Evolutionary conservation across 2,329 filamentous ascomycete species (phyloP).

Genomic region (Pseudogymnoascus sp.): DNA sequence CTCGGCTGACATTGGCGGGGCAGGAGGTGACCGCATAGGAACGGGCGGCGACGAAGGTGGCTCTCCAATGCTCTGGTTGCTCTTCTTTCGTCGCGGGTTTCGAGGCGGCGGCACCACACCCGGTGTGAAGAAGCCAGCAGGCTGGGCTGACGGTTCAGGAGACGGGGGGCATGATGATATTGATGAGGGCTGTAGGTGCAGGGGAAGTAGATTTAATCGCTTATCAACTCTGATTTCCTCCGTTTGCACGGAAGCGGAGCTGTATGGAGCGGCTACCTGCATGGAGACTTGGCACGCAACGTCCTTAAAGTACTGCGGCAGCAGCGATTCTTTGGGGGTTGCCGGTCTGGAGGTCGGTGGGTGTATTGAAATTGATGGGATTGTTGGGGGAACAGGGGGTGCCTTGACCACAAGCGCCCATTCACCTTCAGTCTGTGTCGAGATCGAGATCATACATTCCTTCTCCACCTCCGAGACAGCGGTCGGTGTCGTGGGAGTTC

Average conservation of each 20-base stretch:
- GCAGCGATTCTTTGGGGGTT: slow-evolving; percentile 62
- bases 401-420: slow-evolving; percentile 19
- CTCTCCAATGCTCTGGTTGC: slow-evolving; percentile 38
- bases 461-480: slow-evolving; percentile 29
- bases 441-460: slow-evolving; percentile 40
- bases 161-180: slow-evolving; percentile 56
- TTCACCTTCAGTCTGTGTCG: slow-evolving; percentile 51
- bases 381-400: slow-evolving; percentile 39
- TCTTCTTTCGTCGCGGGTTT: slow-evolving; percentile 48
- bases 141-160: slow-evolving; percentile 32
- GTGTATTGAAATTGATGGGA: slow-evolving; percentile 86
- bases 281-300: slow-evolving; percentile 70
- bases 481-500: slow-evolving; percentile 49
- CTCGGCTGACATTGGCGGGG: slow-evolving; percentile 34
- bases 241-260: slow-evolving; percentile 60
- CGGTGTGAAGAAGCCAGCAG: slow-evolving; percentile 11
- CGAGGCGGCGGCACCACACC: slow-evolving; percentile 37
- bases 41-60: slow-evolving; percentile 41
- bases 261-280: slow-evolving; percentile 31
- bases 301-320: slow-evolving; percentile 77
- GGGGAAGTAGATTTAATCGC: slow-evolving; percentile 63
- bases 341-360: slow-evolving; percentile 78
- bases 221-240: slow-evolving; percentile 82
- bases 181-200: slow-evolving; percentile 69
- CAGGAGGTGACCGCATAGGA: slow-evolving; percentile 34